Percentiles rank a stretch among this genome's conserved stretches.
These are phyloP conservation scores for Stevia rebaudiana DNA, from an alignment of 140 eudicot species.

Conservation along the genomic window DNA sequence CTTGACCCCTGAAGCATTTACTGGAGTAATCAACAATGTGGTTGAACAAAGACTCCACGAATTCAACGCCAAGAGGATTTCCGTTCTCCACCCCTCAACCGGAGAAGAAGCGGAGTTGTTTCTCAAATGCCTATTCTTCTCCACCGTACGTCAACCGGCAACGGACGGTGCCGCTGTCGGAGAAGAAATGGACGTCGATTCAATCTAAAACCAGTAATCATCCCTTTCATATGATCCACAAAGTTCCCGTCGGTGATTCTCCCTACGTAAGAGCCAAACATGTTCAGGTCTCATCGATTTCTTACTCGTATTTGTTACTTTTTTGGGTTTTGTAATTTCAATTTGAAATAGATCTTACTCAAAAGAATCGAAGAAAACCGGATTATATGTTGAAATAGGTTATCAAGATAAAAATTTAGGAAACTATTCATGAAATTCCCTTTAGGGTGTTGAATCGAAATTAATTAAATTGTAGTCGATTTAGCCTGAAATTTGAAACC, in stretches of 20 bases:
- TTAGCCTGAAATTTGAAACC: neutral
- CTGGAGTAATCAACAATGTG: constrained; percentile 16
- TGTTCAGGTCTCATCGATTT: constrained; percentile 51
- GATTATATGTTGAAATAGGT: neutral
- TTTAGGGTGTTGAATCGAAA: neutral
- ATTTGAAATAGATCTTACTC: neutral
- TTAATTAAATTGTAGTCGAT: neutral
- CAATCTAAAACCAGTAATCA: neutral
- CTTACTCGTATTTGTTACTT: neutral
- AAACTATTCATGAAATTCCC: neutral
- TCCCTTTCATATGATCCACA: constrained; percentile 32
- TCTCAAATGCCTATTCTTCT: constrained; percentile 16
- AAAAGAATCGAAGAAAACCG: neutral
- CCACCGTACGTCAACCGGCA: constrained; percentile 17
- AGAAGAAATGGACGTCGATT: constrained; percentile 29
- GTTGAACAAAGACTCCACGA: constrained; percentile 22
- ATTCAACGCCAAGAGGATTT: constrained; percentile 15
- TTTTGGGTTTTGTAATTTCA: no score
- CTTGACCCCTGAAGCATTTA: constrained; percentile 15
- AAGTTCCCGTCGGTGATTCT: constrained; percentile 62
- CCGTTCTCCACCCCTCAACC: constrained; percentile 37
- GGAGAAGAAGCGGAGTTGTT: constrained; percentile 24
- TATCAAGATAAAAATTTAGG: neutral
- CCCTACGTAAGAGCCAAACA: constrained; percentile 88
- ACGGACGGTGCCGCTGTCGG: constrained; percentile 22